Conservation (phyloP, 2,329 filamentous ascomycete species). For the Stachybotrys elegans region DNA sequence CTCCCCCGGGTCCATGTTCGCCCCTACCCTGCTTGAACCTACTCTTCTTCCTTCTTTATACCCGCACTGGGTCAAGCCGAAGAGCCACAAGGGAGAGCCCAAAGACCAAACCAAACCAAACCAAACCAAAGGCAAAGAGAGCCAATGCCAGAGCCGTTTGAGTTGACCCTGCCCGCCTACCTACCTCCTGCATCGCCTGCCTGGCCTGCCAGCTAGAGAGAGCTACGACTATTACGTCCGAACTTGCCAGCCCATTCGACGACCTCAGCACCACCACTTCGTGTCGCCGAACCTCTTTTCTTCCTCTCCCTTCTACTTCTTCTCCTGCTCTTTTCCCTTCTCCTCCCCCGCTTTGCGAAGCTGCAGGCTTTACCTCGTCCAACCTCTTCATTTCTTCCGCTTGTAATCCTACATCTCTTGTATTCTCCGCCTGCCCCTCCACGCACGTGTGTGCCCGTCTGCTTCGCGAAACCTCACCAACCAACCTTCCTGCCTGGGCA, state of each 20-base stretch:
- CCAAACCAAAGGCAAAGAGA: not conserved
- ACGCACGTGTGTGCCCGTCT: not conserved
- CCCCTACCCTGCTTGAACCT: no score
- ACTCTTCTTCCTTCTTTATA: no score
- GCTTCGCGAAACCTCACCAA: no score
- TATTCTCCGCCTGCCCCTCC: not conserved
- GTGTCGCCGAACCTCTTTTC: constrained; percentile 1
- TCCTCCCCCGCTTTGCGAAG: not conserved
- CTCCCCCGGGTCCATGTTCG: no score
- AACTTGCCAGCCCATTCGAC: constrained; percentile 1
- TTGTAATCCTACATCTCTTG: not conserved
- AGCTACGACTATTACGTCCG: no score
- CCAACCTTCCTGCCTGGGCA: no score
- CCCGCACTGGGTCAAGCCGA: no score
- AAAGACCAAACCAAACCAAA: no score
- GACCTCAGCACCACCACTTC: constrained; percentile 3
- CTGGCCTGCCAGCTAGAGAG: no score
- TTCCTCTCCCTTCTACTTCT: not conserved
- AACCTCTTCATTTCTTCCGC: no score
- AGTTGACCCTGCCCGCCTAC: not conserved
- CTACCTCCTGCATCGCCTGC: not conserved
- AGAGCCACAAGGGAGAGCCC: no score
- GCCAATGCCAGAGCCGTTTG: not conserved
- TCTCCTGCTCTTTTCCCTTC: not conserved
- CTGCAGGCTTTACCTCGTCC: no score